Evolutionary conservation across 225 moss, liverwort and hornwort genomes (phyloP).

Genomic region (Marchantia paleacea): DNA sequence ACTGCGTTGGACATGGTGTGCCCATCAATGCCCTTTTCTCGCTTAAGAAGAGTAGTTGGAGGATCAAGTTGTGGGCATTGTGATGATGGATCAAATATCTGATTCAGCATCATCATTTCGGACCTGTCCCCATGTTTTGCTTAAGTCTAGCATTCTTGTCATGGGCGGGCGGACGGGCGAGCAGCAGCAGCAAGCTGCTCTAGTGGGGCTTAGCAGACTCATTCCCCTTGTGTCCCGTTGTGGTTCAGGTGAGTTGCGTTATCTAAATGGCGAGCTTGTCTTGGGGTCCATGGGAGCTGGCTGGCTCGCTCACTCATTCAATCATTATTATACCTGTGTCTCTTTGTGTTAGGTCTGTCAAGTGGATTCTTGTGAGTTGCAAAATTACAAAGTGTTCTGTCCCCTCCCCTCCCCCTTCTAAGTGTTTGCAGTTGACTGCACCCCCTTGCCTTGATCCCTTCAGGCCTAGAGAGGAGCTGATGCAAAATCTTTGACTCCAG

Average conservation of each 20-base stretch:
- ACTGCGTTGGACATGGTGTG: background rate
- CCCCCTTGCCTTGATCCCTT: background rate
- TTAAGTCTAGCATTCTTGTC: background rate
- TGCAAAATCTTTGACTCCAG: slow-evolving; percentile 13
- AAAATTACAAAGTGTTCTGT: background rate
- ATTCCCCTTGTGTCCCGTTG: background rate
- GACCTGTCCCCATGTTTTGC: background rate
- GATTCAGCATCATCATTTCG: background rate
- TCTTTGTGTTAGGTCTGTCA: background rate
- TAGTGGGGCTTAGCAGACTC: background rate
- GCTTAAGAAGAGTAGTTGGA: background rate
- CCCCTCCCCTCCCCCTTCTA: background rate
- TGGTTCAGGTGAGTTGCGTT: background rate
- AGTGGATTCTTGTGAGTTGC: background rate
- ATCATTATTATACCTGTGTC: slow-evolving; percentile 9
- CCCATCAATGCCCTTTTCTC: background rate
- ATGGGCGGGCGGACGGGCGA: background rate
- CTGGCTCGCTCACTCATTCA: background rate
- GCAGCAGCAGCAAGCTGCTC: too few relatives aligned
- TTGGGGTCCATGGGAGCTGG: background rate
- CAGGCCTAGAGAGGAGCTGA: slow-evolving; percentile 1
- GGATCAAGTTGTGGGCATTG: background rate
- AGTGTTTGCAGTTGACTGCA: background rate
- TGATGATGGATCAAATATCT: background rate
- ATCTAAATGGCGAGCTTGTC: background rate